Evolutionary conservation across 2,329 filamentous ascomycete genomes (phyloP).

Genomic region (Exophiala oligosperma): DNA sequence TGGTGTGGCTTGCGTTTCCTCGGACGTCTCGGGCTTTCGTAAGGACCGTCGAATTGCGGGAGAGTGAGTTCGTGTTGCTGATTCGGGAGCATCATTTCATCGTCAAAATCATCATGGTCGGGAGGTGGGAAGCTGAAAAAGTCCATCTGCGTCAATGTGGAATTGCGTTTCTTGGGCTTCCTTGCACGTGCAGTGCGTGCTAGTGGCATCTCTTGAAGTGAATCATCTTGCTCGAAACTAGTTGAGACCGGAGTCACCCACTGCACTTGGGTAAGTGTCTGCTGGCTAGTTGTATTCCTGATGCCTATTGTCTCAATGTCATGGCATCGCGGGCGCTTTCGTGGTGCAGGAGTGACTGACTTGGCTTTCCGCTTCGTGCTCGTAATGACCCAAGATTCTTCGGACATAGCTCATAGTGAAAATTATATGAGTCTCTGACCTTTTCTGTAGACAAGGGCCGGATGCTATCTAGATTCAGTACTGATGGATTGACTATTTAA

Average conservation of each 20-base stretch:
- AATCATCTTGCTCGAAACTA: slow-evolving; percentile 11
- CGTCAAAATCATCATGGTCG: slow-evolving; percentile 11
- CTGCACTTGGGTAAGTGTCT: slow-evolving; percentile 29
- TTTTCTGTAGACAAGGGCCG: too few relatives aligned
- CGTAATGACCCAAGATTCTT: slow-evolving; percentile 18
- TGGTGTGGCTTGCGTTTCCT: slow-evolving; percentile 12
- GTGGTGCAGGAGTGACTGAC: slow-evolving; percentile 10
- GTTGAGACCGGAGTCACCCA: slow-evolving; percentile 17
- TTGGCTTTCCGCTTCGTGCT: slow-evolving; percentile 23
- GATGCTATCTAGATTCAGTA: too few relatives aligned
- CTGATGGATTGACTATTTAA: too few relatives aligned
- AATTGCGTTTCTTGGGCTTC: slow-evolving; percentile 19
- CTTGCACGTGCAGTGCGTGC: background rate
- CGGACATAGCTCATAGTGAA: slow-evolving; percentile 10
- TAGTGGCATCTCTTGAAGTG: slow-evolving; percentile 3
- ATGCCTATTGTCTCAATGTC: slow-evolving; percentile 2
- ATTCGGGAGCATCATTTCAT: slow-evolving; percentile 3
- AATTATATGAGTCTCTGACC: too few relatives aligned
- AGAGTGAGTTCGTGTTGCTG: background rate
- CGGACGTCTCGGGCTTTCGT: slow-evolving; percentile 19
- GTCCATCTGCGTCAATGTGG: slow-evolving; percentile 31
- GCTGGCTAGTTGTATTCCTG: slow-evolving; percentile 15
- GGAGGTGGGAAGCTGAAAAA: slow-evolving; percentile 19
- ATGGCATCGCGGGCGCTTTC: slow-evolving; percentile 17
- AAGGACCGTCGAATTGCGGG: slow-evolving; percentile 19